phyloP scores from a whole-genome alignment of 1,139 yeast species.

The Candida pseudocylindracea region DNA sequence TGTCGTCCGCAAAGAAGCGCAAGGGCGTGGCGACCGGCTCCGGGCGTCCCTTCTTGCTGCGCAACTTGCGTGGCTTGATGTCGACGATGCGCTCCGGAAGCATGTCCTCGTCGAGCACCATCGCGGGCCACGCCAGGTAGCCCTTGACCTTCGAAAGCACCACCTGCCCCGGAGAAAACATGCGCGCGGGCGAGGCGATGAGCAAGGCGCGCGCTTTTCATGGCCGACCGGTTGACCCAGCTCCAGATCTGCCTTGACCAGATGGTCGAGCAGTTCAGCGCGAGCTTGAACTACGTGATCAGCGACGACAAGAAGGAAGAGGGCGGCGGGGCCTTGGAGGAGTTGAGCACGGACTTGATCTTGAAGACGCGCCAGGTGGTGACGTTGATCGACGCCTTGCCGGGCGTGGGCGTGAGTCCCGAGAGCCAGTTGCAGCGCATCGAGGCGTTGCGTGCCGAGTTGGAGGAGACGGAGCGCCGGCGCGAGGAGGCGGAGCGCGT shows the following conservation, averaged over 20 bases:
- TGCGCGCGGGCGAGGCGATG: no score
- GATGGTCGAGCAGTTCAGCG: slow-evolving; percentile 77
- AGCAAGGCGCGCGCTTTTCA: slow-evolving; percentile 4
- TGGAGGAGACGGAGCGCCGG: slow-evolving; percentile 37
- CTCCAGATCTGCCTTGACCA: slow-evolving; percentile 83
- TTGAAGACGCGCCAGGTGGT: slow-evolving; percentile 73
- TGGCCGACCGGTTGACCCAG: slow-evolving; percentile 83
- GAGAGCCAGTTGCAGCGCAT: slow-evolving; percentile 49
- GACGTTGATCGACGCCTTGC: slow-evolving; percentile 68
- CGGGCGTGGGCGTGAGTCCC: slow-evolving; percentile 81
- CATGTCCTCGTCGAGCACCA: slow-evolving; percentile 35
- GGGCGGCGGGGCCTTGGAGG: slow-evolving; percentile 36
- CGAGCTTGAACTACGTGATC: slow-evolving; percentile 74
- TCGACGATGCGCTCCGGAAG: slow-evolving; percentile 29
- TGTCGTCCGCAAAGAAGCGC: slow-evolving; percentile 42
- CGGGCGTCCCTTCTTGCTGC: slow-evolving; percentile 3
- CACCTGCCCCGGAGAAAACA: slow-evolving; percentile 5
- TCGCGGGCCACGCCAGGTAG: slow-evolving; percentile 69
- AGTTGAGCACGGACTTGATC: slow-evolving; percentile 64
- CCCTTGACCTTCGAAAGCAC: slow-evolving; percentile 62
- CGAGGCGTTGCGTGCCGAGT: slow-evolving; percentile 35
- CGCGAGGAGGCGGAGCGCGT: slow-evolving; percentile 7
- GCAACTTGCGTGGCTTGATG: slow-evolving; percentile 21
- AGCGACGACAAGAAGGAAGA: slow-evolving; percentile 22
- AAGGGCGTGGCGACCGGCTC: slow-evolving; percentile 15